A percentile compares a stretch with the other conserved stretches of the same genome.
Conservation (phyloP, 2,329 filamentous ascomycete species). For the Monilinia fructigena region DNA sequence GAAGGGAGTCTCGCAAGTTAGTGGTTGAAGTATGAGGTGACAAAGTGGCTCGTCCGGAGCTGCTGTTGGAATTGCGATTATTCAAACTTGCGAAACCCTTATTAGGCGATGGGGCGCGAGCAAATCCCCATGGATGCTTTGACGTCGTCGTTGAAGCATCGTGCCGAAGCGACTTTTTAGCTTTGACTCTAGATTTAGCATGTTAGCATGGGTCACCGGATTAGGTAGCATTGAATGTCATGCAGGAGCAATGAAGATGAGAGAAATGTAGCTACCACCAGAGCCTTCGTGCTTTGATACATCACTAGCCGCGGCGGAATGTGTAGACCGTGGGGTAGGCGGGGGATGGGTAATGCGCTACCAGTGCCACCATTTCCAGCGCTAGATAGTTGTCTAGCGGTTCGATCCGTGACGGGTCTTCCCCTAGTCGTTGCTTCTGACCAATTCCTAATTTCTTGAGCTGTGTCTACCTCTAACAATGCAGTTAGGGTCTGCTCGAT, state of each 20-base stretch:
- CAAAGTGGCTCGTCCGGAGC: conserved; percentile 50
- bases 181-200: conserved; percentile 48
- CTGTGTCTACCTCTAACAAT: conserved; percentile 82
- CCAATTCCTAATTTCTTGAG: conserved; percentile 81
- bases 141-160: conserved; percentile 63
- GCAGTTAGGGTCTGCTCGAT: conserved; percentile 78
- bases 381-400: conserved; percentile 35
- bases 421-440: conserved; percentile 45
- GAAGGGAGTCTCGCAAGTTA: conserved; percentile 53
- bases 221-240: background rate
- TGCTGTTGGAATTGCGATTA: conserved; percentile 58
- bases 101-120: conserved; percentile 51
- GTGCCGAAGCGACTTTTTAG: conserved; percentile 65
- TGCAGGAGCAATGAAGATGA: too few species aligned
- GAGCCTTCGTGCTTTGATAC: conserved; percentile 28
- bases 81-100: conserved; percentile 56
- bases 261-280: conserved; percentile 12
- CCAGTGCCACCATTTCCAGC: conserved; percentile 28
- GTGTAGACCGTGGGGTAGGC: conserved; percentile 33
- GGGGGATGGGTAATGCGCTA: conserved; percentile 34
- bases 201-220: conserved; percentile 1
- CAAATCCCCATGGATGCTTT: conserved; percentile 65
- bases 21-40: conserved; percentile 60
- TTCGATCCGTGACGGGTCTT: conserved; percentile 38
- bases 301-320: conserved; percentile 36